Percentiles rank a stretch among this genome's conserved stretches.
Evolutionary conservation across 2,329 filamentous ascomycete genomes (phyloP).

Genomic region (Trichophyton rubrum): DNA sequence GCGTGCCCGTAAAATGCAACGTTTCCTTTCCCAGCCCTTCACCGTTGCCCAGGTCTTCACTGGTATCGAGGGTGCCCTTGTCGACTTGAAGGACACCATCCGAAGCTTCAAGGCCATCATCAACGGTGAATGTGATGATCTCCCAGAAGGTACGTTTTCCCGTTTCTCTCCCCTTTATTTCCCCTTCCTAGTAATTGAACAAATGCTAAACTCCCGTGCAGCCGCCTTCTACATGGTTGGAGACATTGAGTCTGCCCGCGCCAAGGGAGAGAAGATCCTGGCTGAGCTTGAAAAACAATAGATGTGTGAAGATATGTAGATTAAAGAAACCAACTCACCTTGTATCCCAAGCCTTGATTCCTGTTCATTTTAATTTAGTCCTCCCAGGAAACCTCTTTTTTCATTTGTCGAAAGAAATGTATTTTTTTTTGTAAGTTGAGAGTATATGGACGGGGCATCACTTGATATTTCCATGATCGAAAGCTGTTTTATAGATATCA

Average conservation of each 20-base stretch:
- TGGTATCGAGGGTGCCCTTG: constrained; percentile 89
- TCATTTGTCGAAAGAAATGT: constrained; percentile 4
- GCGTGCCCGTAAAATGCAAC: constrained; percentile 99
- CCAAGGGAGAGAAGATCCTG: constrained; percentile 99
- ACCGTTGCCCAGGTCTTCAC: constrained; percentile 62
- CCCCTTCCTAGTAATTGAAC: constrained; percentile 5
- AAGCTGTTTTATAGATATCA: constrained; percentile 4
- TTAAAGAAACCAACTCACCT: constrained; percentile 7
- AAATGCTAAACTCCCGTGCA: constrained; percentile 17
- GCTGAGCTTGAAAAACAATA: constrained; percentile 63
- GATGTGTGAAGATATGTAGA: constrained; percentile 12
- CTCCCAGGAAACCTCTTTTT: constrained; percentile 3
- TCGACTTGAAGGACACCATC: constrained; percentile 98
- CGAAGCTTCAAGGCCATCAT: constrained; percentile 94
- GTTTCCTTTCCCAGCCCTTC: constrained; percentile 99
- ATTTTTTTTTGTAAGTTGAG: constrained; percentile 4
- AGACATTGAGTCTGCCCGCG: constrained; percentile 80
- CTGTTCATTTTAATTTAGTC: constrained; percentile 6
- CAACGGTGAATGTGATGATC: constrained; percentile 83
- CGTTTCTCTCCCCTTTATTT: background rate
- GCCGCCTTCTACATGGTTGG: constrained; percentile 94
- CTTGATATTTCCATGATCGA: constrained; percentile 5
- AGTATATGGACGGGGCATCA: constrained; percentile 1
- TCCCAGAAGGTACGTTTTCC: constrained; percentile 66
- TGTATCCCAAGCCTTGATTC: constrained; percentile 4